These are phyloP conservation scores for Nannochloris sp. DNA, from an alignment of 139 green algal species.

Conservation along the genomic window DNA sequence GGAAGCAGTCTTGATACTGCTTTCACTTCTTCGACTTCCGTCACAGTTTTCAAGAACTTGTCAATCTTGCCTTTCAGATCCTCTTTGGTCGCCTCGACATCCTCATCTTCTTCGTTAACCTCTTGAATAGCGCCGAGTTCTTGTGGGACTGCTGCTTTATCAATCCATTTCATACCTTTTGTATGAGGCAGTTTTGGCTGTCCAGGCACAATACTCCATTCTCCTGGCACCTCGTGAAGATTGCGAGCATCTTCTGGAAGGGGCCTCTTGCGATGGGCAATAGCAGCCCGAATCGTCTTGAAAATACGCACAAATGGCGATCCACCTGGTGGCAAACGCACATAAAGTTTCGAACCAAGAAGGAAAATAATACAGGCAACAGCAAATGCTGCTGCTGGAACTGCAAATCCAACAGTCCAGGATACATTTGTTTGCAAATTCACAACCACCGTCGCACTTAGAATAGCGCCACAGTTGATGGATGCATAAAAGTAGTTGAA, in stretches of 20 bases:
- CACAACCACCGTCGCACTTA: conserved; percentile 43
- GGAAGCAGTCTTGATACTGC: conserved; percentile 75
- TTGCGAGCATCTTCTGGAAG: conserved; percentile 5
- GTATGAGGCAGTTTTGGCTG: conserved; percentile 15
- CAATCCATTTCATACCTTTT: conserved; percentile 6
- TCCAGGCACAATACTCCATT: conserved; percentile 6
- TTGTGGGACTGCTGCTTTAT: conserved; percentile 7
- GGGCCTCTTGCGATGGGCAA: conserved; percentile 8
- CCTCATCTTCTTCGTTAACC: neutral
- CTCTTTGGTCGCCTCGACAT: neutral
- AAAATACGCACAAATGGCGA: conserved; percentile 10
- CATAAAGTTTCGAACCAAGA: conserved; percentile 37
- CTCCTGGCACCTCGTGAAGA: conserved; percentile 16
- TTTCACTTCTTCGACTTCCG: conserved; percentile 83
- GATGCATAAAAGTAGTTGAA: conserved; percentile 94
- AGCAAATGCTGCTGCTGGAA: conserved; percentile 64
- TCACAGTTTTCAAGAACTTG: conserved; percentile 22
- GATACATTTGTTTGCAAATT: conserved; percentile 40
- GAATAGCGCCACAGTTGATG: conserved; percentile 83
- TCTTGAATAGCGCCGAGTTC: neutral
- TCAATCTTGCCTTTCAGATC: neutral
- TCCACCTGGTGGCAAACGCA: conserved; percentile 41
- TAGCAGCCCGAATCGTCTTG: conserved; percentile 8
- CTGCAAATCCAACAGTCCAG: conserved; percentile 71
- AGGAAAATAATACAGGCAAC: conserved; percentile 60